phyloP scores from a whole-genome alignment of 768 basidiomycete species.

The Amanita inopinata region DNA sequence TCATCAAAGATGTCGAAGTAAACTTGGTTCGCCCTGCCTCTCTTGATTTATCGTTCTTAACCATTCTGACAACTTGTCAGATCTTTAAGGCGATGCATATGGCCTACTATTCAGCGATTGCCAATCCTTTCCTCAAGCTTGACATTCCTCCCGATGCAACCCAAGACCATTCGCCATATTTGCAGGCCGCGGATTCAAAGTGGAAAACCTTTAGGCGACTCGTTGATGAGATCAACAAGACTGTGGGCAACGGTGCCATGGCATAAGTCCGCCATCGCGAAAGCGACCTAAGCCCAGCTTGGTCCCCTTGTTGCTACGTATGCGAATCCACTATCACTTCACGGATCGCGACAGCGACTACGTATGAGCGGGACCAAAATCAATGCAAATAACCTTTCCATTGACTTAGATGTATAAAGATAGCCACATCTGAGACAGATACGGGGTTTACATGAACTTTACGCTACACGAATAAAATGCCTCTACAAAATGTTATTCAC shows the following conservation, averaged over 20 bases:
- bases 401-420: slow-evolving; percentile 75
- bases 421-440: slow-evolving; percentile 82
- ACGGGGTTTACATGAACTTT: slow-evolving; percentile 63
- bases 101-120: slow-evolving; percentile 74
- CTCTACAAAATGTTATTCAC: background rate
- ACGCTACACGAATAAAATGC: slow-evolving; percentile 3
- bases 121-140: slow-evolving; percentile 81
- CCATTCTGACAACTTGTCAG: slow-evolving; percentile 26
- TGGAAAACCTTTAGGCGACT: slow-evolving; percentile 63
- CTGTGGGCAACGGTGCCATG: slow-evolving; percentile 31
- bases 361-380: slow-evolving; percentile 41
- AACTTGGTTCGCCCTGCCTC: slow-evolving; percentile 42
- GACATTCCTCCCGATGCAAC: slow-evolving; percentile 35
- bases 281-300: background rate
- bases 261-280: background rate
- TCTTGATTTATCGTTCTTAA: background rate
- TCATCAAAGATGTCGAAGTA: slow-evolving; percentile 75
- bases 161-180: slow-evolving; percentile 43
- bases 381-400: slow-evolving; percentile 46
- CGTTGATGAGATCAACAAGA: slow-evolving; percentile 63
- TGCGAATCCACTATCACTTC: slow-evolving; percentile 11
- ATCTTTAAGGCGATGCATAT: slow-evolving; percentile 85
- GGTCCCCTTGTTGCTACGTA: slow-evolving; percentile 8
- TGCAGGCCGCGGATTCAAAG: slow-evolving; percentile 50
- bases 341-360: slow-evolving; percentile 13